These are phyloP conservation scores for Selaginella moellendorffii DNA, from an alignment of 75 land plant species.

Conservation along the genomic window DNA sequence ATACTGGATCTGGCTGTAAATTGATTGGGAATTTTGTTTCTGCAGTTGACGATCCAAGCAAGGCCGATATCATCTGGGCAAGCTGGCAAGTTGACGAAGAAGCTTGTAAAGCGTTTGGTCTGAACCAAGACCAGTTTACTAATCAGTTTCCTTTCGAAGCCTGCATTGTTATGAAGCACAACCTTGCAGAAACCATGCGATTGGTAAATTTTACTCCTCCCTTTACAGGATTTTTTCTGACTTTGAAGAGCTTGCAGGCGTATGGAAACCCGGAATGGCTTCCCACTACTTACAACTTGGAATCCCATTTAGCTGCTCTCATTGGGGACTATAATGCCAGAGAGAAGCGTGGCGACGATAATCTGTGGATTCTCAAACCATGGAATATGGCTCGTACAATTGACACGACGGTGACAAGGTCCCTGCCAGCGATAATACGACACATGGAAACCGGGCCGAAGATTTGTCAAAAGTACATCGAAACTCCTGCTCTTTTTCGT, in stretches of 20 bases:
- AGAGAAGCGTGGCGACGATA: conserved; percentile 45
- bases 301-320: conserved; percentile 54
- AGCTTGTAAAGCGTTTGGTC: conserved; percentile 38
- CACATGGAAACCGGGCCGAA: conserved; percentile 96
- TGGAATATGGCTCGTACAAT: conserved; percentile 99
- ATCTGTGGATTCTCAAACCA: conserved; percentile 92
- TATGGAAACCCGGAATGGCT: conserved; percentile 73
- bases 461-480: conserved; percentile 95
- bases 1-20: too few relatives aligned
- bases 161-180: conserved; percentile 96
- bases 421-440: conserved; percentile 65
- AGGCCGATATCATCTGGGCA: conserved; percentile 89
- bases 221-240: too few relatives aligned
- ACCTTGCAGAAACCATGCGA: conserved; percentile 83
- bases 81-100: conserved; percentile 78
- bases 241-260: too few relatives aligned
- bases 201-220: too few relatives aligned
- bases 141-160: conserved; percentile 95
- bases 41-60: conserved; percentile 63
- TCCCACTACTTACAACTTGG: conserved; percentile 88
- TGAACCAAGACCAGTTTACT: conserved; percentile 57
- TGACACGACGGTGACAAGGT: conserved; percentile 73
- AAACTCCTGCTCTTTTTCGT: conserved; percentile 64
- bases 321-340: conserved; percentile 77
- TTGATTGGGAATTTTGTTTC: neutral